Evolutionary conservation across 305 asterid species (phyloP), one percentile per base, ranked within the genome.

Genomic region (Fraxinus floribunda): DNA sequence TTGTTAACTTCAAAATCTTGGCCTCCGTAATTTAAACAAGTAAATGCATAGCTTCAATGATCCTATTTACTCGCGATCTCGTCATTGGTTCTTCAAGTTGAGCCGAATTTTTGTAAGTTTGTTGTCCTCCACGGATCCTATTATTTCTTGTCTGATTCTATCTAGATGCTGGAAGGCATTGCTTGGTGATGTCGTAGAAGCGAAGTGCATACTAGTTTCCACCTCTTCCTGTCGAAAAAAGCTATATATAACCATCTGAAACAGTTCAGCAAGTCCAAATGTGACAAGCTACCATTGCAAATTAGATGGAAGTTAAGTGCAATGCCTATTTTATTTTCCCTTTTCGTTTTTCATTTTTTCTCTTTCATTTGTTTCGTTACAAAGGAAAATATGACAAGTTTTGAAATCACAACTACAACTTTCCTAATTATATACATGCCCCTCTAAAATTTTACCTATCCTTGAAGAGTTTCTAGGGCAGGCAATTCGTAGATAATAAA

Each of bases 211-310:
- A 13, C 80, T 74, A 81, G 83, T 86, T 86, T 85, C 93, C 49
- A 79, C 86, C 75, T 85, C 89, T 85, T 85, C 92, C 95, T 94
- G 90, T 82, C 2, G 4, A 60, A 60, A 29, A 72, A 81, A 66
- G 15, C 20, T 46, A 79, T 11, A 74, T 30, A 72, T 35, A 82
- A 78, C 60, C 15, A 55, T n/a, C 55, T 24, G 16, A 75, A 44
- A 30, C 24, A 60, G 79, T 75, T 62, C 86, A 76, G 72, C 44
- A n/a, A 39, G 76, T 20, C 70, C 26, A 60, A 60, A 20, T 60
- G 30, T 20, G 26, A 60, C 5, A 20, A 60, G 70, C 70, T 60
- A 60, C 70, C 30, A 20, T 5, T 39, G 35, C 76, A 35, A 20
- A 60, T 6, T 60, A 7, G 29, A 57, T 20, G 68, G 26, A 15